Percentiles rank a stretch among this genome's conserved stretches.
phyloP scores from a whole-genome alignment of 2,329 filamentous ascomycete genomes.

The Cercospora sojina region DNA sequence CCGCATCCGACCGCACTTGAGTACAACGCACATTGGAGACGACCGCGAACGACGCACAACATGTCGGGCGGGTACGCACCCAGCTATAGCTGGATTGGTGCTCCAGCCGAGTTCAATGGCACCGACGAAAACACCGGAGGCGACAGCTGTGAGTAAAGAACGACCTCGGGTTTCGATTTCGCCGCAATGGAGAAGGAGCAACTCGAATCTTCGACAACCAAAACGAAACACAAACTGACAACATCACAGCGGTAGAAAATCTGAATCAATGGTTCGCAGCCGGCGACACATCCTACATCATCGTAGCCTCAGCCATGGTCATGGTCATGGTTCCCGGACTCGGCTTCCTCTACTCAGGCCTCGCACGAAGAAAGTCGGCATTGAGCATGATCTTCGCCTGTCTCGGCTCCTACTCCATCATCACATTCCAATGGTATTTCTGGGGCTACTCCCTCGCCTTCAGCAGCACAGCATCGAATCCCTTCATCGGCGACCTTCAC shows the following conservation, averaged over 20 bases:
- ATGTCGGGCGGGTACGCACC: conserved; percentile 41
- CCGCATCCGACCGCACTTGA: neutral
- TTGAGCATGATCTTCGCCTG: conserved; percentile 96
- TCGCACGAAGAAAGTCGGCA: conserved; percentile 95
- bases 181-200: conserved; percentile 15
- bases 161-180: neutral
- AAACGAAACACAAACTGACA: conserved; percentile 11
- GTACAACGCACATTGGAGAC: neutral
- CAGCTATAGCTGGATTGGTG: conserved; percentile 47
- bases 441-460: conserved; percentile 98
- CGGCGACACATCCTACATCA: conserved; percentile 91
- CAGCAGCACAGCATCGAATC: conserved; percentile 71
- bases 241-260: conserved; percentile 68
- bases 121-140: conserved; percentile 66
- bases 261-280: conserved; percentile 93
- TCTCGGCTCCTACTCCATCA: conserved; percentile 87
- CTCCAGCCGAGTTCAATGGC: conserved; percentile 50
- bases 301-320: conserved; percentile 87
- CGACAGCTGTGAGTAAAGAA: conserved; percentile 68
- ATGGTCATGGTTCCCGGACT: conserved; percentile 96
- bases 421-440: conserved; percentile 99
- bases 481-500: conserved; percentile 85
- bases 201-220: neutral
- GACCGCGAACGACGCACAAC: conserved; percentile 12
- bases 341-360: conserved; percentile 93